A percentile compares a stretch with the other conserved stretches of the same genome.
Evolutionary conservation across 2,329 filamentous ascomycete genomes (phyloP).

Genomic region (Podosphaera leucotricha): DNA sequence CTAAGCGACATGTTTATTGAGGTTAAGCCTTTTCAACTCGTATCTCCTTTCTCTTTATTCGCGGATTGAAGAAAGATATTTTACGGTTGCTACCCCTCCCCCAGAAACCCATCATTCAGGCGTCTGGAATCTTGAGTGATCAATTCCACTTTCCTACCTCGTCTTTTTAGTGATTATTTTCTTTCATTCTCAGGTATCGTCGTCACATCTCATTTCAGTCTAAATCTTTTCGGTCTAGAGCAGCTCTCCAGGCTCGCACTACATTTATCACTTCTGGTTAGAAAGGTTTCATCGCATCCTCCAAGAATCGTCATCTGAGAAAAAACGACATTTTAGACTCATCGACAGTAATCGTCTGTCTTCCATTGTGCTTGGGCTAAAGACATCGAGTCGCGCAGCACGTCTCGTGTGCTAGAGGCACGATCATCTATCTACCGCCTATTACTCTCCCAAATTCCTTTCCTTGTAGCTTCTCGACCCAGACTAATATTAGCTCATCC

Average conservation of each 20-base stretch:
- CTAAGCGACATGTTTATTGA: neutral
- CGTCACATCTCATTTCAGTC: conserved; percentile 6
- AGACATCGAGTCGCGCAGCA: neutral
- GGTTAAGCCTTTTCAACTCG: neutral
- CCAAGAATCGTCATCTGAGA: neutral
- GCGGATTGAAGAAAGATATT: neutral
- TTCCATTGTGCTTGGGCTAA: conserved; percentile 4
- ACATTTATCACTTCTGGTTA: conserved; percentile 2
- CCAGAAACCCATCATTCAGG: conserved; percentile 5
- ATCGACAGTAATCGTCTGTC: neutral
- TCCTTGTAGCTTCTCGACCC: neutral
- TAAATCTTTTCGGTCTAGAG: neutral
- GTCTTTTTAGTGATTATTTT: conserved; percentile 10
- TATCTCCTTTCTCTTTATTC: neutral
- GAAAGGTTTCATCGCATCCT: neutral
- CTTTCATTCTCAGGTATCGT: conserved; percentile 9
- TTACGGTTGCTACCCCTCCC: neutral
- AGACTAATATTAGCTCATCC: neutral
- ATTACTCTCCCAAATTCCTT: conserved; percentile 10
- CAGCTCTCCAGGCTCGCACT: conserved; percentile 6
- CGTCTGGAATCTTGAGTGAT: conserved; percentile 5
- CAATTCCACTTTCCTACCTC: conserved; percentile 11
- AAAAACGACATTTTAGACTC: neutral
- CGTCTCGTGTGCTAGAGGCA: neutral
- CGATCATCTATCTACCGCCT: conserved; percentile 5